Evolutionary conservation across 2,329 filamentous ascomycete genomes (phyloP).

Genomic region (Chrysoporthe cubensis): DNA sequence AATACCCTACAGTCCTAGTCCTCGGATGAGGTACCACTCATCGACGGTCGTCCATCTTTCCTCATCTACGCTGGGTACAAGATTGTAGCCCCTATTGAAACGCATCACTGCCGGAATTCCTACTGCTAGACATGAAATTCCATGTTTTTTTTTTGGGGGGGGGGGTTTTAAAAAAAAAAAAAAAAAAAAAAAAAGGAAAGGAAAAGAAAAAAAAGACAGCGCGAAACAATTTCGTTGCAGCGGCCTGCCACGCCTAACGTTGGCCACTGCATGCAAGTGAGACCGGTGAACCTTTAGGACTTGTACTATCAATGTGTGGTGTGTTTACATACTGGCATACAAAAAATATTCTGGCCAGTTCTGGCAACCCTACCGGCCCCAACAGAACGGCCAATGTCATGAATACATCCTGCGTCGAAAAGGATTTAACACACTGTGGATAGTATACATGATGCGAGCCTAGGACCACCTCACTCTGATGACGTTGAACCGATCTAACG

Average conservation of each 20-base stretch:
- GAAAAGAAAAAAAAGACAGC: too few species aligned
- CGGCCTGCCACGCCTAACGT: neutral
- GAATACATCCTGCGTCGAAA: neutral
- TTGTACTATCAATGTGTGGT: neutral
- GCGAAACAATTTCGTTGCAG: neutral
- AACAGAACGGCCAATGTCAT: conserved; percentile 1
- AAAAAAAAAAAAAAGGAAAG: neutral
- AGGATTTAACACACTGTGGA: neutral
- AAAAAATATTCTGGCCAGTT: conserved; percentile 11
- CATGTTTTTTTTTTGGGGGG: too few species aligned
- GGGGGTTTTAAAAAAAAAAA: neutral
- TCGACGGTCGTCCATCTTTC: too few species aligned
- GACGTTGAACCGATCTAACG: conserved; percentile 8
- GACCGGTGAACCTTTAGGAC: neutral
- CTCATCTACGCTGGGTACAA: too few species aligned
- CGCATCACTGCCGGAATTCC: too few species aligned
- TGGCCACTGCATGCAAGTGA: neutral
- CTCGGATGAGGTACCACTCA: too few species aligned
- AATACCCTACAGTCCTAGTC: too few species aligned
- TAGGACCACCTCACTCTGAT: conserved; percentile 12
- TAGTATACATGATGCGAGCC: neutral
- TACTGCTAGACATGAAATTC: too few species aligned
- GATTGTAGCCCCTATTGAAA: too few species aligned
- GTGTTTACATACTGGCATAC: conserved; percentile 2
- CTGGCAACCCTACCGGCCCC: conserved; percentile 9